These are phyloP conservation scores for Kwoniella sp. DNA, from an alignment of 768 basidiomycete species.

Conservation along the genomic window DNA sequence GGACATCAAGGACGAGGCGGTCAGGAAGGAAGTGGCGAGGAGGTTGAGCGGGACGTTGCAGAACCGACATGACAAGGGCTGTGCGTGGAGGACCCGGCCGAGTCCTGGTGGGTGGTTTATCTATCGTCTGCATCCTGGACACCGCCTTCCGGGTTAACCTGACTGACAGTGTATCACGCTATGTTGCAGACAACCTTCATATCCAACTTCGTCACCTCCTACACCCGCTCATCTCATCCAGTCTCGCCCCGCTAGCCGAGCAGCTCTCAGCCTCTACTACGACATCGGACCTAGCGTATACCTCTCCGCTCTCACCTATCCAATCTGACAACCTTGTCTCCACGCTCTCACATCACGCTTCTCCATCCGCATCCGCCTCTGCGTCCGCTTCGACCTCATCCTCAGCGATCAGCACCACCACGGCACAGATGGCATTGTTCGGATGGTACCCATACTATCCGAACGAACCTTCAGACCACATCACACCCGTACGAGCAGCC, in stretches of 20 bases:
- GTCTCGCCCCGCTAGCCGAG: slow-evolving; percentile 18
- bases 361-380: neutral
- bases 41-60: slow-evolving; percentile 15
- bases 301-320: neutral
- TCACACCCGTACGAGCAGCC: neutral
- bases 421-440: slow-evolving; percentile 25
- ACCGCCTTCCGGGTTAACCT: neutral
- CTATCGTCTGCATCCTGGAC: too few relatives aligned
- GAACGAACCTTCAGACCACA: slow-evolving; percentile 6
- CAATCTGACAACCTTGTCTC: neutral
- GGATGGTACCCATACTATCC: slow-evolving; percentile 37
- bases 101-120: slow-evolving; percentile 29
- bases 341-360: neutral
- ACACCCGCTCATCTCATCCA: slow-evolving; percentile 26
- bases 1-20: slow-evolving; percentile 20
- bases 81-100: slow-evolving; percentile 27
- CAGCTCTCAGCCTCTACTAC: neutral
- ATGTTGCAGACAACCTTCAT: slow-evolving; percentile 16
- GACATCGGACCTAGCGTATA: neutral
- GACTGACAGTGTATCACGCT: neutral
- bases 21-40: slow-evolving; percentile 26
- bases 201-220: slow-evolving; percentile 16
- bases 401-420: neutral
- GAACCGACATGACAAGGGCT: slow-evolving; percentile 22
- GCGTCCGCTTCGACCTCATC: neutral